Evolutionary conservation across 2,329 filamentous ascomycete species (phyloP), one percentile per base, ranked within the genome.

Genomic region (Alternaria alternata): DNA sequence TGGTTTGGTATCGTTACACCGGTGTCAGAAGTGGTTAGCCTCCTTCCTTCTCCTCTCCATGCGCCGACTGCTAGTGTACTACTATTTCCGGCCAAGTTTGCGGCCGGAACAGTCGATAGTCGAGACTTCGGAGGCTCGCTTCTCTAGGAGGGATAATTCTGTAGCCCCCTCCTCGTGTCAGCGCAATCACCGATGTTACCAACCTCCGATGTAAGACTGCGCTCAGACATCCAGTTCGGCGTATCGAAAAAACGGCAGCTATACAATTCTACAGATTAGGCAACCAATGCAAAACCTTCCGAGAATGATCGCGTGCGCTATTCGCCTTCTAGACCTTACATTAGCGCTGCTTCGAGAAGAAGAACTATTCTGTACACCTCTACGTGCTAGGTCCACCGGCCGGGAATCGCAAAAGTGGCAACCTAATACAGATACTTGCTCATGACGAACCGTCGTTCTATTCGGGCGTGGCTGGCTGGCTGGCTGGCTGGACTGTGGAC

Each of bases 331-430:
- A 47, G 32, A 36, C 52, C 32, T 7, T 46, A 41, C 41, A 36
- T 38, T 54, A 54, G 52, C 42, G 52, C 41, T 18, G 52, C 52
- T 47, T 36, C 52, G 46, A 54, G 41, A 54, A 51, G 38, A 51
- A 57, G 46, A 32, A 48, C 39, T 20, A 42, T 42, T 1, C 39
- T 24, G 9, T 4, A 24, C 32, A 49, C 20, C 46, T 36, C 30
- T 32, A 8, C 46, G 32, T 32, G 5, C 46, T 38, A 49, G 20
- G 20, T 49, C 38, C 46, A 49, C 46, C 32, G 46, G 46, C 46
- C 30, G 20, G 32, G 20, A 26, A 49, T 36, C 9, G 4, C 1
- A 9, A 38, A 49, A n/a, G 8, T 18, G 4, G 14, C 16, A 38
- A 36, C 32, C 12, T 34, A 48, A 22, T 7, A 28, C 30, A 22